Base-by-base conservation (phyloP, 2,329 filamentous ascomycete species). In the Penicillium sp. region DNA sequence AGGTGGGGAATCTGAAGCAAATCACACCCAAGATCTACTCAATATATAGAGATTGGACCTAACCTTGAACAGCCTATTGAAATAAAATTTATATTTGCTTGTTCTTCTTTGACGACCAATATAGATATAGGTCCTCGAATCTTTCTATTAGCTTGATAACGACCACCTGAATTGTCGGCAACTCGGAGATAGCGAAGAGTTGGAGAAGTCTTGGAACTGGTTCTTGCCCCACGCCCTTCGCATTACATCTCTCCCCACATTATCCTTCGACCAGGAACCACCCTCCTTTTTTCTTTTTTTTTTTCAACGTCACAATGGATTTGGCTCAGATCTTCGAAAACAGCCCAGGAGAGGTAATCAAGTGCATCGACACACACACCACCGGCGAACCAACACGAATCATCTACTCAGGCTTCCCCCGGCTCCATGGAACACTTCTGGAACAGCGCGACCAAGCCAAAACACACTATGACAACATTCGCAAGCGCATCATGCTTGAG, bases 331-430 rank as follows among this genome's bases (percentile, higher is more conserved):
- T 42, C 0, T 42, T 42, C 19, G 19, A 42, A 21, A 42, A 22
- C 10, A 42, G 39, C 10, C 39, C 39, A 14, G 39, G 39, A 10
- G 39, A 42, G 19, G 39, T 42, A 19, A 42, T 42, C 19, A 42
- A 42, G 19, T 42, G 39, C 19, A 22, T 42, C 39, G 76, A 76
- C 46, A 78, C 79, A 78, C 80, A 82, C 66, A 81, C 80, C 3
- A 75, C 76, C 19, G 80, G 80, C 16, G 79, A 82, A 57, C 78
- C 80, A 22, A 79, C 79, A 8, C 73, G 80, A 22, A 82, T 82
- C 52, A 61, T 82, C 13, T 73, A 74, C 50, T 56, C 68, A 9
- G 77, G 77, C 1, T 79, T 75, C 54, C 78, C 78, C 7, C 49
- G 62, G 0, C 58, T 78, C 4, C 53, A 60, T 3, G 77, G 77